Evolutionary conservation across 371 early-diverging fungal species (phyloP).

Genomic region (Basidiobolus meristosporus): DNA sequence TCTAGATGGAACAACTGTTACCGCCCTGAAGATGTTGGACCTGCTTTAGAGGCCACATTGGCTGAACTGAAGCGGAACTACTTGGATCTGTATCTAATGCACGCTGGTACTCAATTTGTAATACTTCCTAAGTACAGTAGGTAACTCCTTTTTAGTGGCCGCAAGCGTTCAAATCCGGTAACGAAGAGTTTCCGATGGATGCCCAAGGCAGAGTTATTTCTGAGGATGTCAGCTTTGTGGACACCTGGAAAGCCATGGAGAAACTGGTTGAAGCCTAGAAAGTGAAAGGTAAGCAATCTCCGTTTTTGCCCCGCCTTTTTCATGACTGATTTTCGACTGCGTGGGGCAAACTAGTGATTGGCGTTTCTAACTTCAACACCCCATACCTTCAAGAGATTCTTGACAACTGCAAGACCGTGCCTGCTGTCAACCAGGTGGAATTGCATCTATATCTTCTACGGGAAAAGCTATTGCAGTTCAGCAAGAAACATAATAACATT

Average conservation of each 20-base stretch:
- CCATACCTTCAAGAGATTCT: slow-evolving; percentile 21
- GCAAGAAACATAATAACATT: slow-evolving; percentile 18
- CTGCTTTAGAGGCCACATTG: slow-evolving; percentile 11
- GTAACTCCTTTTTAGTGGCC: slow-evolving; percentile 25
- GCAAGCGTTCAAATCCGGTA: slow-evolving; percentile 12
- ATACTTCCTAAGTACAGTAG: too few relatives aligned
- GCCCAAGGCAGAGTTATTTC: slow-evolving; percentile 9
- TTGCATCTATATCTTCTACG: slow-evolving; percentile 47
- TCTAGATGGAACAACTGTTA: slow-evolving; percentile 31
- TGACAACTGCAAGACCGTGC: slow-evolving; percentile 20
- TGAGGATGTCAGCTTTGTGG: slow-evolving; percentile 4
- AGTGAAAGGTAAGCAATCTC: slow-evolving; percentile 17
- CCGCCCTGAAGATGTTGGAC: slow-evolving; percentile 11
- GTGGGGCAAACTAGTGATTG: too few relatives aligned
- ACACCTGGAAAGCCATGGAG: slow-evolving; percentile 21
- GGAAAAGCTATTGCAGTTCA: slow-evolving; percentile 18
- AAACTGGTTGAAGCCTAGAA: slow-evolving; percentile 15
- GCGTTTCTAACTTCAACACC: slow-evolving; percentile 33
- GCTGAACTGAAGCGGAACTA: slow-evolving; percentile 27
- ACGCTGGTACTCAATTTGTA: too few relatives aligned
- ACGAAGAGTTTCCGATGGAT: slow-evolving; percentile 9
- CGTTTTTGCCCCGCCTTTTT: too few relatives aligned
- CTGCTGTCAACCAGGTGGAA: slow-evolving; percentile 36
- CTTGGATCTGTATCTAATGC: slow-evolving; percentile 54
- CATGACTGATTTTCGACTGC: too few relatives aligned